These are phyloP conservation scores for Angophora floribunda DNA, from an alignment of 345 rosid species.

Conservation along the genomic window DNA sequence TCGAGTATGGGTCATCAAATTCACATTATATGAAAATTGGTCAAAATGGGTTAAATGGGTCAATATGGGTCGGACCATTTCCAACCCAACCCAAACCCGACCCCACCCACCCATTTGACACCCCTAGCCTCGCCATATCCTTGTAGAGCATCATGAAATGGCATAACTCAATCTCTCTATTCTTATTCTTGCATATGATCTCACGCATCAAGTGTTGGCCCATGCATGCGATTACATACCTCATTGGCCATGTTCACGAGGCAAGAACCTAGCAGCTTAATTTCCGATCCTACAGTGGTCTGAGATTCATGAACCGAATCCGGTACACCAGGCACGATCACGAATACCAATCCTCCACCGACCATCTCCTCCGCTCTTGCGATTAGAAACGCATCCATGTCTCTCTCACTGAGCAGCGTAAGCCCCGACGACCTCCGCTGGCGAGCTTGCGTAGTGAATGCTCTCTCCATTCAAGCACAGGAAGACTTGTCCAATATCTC, in stretches of 20 bases:
- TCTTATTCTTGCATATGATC: not conserved
- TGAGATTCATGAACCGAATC: not conserved
- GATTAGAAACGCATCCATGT: not conserved
- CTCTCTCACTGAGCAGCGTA: not conserved
- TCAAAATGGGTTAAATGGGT: too few species aligned
- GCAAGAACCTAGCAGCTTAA: not conserved
- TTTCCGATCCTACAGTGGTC: not conserved
- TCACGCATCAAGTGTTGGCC: not conserved
- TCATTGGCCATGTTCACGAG: not conserved
- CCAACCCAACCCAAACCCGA: too few species aligned
- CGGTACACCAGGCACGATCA: not conserved
- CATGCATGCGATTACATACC: not conserved
- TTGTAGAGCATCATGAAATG: not conserved
- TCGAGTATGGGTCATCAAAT: too few species aligned
- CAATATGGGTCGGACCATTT: too few species aligned
- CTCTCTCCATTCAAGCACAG: constrained; percentile 4
- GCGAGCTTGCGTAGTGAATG: not conserved
- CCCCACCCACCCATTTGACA: too few species aligned
- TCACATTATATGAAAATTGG: too few species aligned
- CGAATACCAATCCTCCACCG: not conserved
- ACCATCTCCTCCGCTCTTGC: constrained; percentile 5
- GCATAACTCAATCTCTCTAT: not conserved
- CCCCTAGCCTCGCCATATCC: not conserved
- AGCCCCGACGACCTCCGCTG: not conserved
- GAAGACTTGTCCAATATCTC: not conserved